Conservation (phyloP, 148 eudicot species). For the Rhododendron henanense region DNA sequence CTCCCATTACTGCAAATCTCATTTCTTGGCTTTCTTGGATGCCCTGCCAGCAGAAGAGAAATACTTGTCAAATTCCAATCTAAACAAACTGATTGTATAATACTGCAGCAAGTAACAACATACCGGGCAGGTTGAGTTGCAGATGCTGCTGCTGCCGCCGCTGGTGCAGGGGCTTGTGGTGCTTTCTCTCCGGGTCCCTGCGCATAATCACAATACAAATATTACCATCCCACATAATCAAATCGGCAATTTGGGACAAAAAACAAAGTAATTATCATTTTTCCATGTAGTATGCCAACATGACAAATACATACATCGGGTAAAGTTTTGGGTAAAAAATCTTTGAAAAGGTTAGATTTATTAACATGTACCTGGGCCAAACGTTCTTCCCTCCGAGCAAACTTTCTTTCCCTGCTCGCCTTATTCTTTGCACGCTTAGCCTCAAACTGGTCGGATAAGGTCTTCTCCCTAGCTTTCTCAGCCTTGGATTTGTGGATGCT, state of each 20-base stretch:
- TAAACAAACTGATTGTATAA: not conserved
- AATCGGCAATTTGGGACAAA: not conserved
- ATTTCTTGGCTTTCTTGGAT: slow-evolving; percentile 51
- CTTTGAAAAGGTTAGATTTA: not conserved
- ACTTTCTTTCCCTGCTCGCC: slow-evolving; percentile 77
- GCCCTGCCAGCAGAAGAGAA: slow-evolving; percentile 25
- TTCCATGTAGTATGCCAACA: not conserved
- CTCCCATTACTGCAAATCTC: slow-evolving; percentile 49
- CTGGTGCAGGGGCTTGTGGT: slow-evolving; percentile 30
- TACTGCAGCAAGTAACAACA: not conserved
- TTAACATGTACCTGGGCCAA: slow-evolving; percentile 41
- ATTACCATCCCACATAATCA: not conserved
- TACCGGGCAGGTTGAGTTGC: slow-evolving; percentile 42
- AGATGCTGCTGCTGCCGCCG: slow-evolving; percentile 29
- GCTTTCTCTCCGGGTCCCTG: slow-evolving; percentile 63
- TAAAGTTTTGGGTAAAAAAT: not conserved
- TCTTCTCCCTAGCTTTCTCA: slow-evolving; percentile 91
- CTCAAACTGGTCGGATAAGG: slow-evolving; percentile 80
- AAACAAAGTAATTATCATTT: not conserved
- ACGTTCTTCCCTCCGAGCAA: slow-evolving; percentile 73
- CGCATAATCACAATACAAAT: not conserved
- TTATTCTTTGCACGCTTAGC: slow-evolving; percentile 85
- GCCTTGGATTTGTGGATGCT: slow-evolving; percentile 90
- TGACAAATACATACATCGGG: not conserved
- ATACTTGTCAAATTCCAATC: not conserved